These are phyloP conservation scores for Mycena maculata DNA, from an alignment of 768 basidiomycete genomes.

Conservation along the genomic window DNA sequence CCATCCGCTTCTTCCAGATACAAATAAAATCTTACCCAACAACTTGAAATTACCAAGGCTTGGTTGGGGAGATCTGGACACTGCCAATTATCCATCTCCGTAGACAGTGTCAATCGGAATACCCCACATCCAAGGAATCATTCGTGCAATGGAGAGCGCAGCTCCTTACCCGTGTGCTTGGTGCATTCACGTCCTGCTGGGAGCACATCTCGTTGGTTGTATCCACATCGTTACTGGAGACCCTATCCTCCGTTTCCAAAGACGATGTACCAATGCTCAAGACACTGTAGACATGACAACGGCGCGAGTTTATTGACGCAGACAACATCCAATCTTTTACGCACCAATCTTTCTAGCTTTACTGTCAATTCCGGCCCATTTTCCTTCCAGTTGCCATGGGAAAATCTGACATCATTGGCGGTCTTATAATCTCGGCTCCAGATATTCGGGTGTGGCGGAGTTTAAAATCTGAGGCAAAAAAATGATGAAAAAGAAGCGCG, in stretches of 20 bases:
- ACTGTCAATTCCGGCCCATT: neutral
- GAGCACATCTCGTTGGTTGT: neutral
- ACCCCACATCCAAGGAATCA: too few relatives aligned
- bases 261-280: neutral
- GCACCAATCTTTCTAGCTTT: neutral
- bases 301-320: neutral
- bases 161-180: neutral
- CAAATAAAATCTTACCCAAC: constrained; percentile 11
- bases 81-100: constrained; percentile 10
- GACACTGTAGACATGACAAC: neutral
- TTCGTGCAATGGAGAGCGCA: neutral
- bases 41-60: constrained; percentile 6
- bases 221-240: neutral
- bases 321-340: neutral
- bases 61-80: constrained; percentile 15
- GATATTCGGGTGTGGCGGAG: too few relatives aligned
- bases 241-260: neutral
- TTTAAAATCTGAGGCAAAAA: too few relatives aligned
- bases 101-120: neutral
- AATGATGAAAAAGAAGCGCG: too few relatives aligned
- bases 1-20: neutral
- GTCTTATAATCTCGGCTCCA: too few relatives aligned
- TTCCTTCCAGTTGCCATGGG: neutral
- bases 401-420: too few relatives aligned
- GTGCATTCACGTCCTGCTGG: constrained; percentile 5